These are phyloP conservation scores for Erythrobasidium hasegawianum DNA, from an alignment of 1,284 basidiomycete genomes.

Conservation along the genomic window DNA sequence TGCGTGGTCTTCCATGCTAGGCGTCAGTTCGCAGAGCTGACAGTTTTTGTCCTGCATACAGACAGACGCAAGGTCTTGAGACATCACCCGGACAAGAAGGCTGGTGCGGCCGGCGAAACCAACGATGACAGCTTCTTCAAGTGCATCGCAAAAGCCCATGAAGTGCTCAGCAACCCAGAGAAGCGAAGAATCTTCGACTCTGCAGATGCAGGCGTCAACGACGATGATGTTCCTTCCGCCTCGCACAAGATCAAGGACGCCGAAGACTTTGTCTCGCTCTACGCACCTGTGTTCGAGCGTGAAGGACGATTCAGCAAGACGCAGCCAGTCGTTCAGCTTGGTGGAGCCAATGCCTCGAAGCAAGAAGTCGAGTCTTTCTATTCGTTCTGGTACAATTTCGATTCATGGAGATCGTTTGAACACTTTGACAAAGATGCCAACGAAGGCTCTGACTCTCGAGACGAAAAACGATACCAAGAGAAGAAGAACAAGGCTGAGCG, in stretches of 20 bases:
- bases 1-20: slow-evolving; percentile 55
- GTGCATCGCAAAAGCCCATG: slow-evolving; percentile 95
- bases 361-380: slow-evolving; percentile 88
- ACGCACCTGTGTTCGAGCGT: slow-evolving; percentile 77
- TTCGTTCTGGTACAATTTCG: slow-evolving; percentile 99
- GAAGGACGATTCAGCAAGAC: slow-evolving; percentile 86
- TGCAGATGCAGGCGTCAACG: slow-evolving; percentile 80
- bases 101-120: slow-evolving; percentile 62
- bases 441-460: slow-evolving; percentile 95
- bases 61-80: slow-evolving; percentile 98
- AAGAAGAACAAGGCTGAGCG: slow-evolving; percentile 99
- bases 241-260: slow-evolving; percentile 59
- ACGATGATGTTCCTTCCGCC: slow-evolving; percentile 60
- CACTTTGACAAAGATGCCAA: slow-evolving; percentile 98
- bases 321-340: slow-evolving; percentile 81
- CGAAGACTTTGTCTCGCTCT: slow-evolving; percentile 63
- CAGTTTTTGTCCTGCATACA: slow-evolving; percentile 49
- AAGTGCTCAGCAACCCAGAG: slow-evolving; percentile 81
- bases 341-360: slow-evolving; percentile 68
- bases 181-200: slow-evolving; percentile 94
- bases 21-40: slow-evolving; percentile 24
- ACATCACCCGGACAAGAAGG: slow-evolving; percentile 99
- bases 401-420: slow-evolving; percentile 97
- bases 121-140: slow-evolving; percentile 99
- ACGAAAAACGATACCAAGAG: slow-evolving; percentile 97